Conservation (phyloP, 2,329 filamentous ascomycete species). For the Cladophialophora bantiana region DNA sequence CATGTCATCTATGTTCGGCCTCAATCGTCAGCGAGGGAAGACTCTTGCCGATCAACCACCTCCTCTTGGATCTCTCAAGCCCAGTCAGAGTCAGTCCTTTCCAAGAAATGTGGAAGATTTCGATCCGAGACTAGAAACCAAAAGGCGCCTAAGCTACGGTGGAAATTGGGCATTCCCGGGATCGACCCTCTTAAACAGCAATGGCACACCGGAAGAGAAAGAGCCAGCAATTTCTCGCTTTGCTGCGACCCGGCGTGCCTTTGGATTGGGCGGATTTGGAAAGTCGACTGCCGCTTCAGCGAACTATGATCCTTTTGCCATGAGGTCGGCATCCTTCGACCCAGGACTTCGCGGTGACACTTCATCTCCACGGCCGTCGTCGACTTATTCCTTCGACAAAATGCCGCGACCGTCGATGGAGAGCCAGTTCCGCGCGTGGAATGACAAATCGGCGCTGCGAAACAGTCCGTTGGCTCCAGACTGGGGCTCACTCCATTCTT, state of each 20-base stretch:
- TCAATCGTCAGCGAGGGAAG: conserved; percentile 68
- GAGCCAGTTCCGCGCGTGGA: conserved; percentile 76
- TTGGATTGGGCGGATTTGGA: conserved; percentile 46
- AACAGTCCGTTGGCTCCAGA: conserved; percentile 61
- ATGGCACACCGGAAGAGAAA: conserved; percentile 43
- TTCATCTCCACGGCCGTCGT: conserved; percentile 55
- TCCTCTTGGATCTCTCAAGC: conserved; percentile 63
- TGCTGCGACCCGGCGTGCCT: conserved; percentile 46
- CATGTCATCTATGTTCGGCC: conserved; percentile 60
- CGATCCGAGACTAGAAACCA: conserved; percentile 57
- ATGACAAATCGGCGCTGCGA: conserved; percentile 62
- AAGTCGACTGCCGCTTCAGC: conserved; percentile 47
- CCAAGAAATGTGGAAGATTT: conserved; percentile 62
- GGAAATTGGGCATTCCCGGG: conserved; percentile 61
- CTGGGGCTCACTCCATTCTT: conserved; percentile 64
- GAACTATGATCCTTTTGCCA: conserved; percentile 57
- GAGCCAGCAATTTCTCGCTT: conserved; percentile 45
- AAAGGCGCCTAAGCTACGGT: conserved; percentile 64
- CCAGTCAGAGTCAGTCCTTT: conserved; percentile 69
- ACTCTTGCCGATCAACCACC: conserved; percentile 66
- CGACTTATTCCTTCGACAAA: conserved; percentile 63
- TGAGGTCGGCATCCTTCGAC: conserved; percentile 56
- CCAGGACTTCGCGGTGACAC: conserved; percentile 54
- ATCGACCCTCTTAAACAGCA: conserved; percentile 50
- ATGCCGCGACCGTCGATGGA: conserved; percentile 81